phyloP scores from a whole-genome alignment of 2,329 filamentous ascomycete species.

The Orbilia ellipsospora region DNA sequence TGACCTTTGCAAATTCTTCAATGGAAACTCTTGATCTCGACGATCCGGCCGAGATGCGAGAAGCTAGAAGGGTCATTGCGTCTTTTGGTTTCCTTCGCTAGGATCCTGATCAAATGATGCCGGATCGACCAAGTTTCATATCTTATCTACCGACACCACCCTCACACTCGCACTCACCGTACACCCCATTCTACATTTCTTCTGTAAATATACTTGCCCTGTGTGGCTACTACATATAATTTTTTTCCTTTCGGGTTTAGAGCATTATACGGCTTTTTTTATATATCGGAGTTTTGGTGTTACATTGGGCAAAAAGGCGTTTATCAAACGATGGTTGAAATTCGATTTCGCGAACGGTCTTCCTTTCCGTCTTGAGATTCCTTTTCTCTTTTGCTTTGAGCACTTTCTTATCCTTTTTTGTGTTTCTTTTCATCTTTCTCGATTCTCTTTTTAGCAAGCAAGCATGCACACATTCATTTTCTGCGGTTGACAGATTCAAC shows the following conservation, averaged over 20 bases:
- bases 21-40: conserved; percentile 47
- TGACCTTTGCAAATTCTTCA: conserved; percentile 34
- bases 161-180: conserved; percentile 11
- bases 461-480: neutral
- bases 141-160: conserved; percentile 34
- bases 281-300: conserved; percentile 37
- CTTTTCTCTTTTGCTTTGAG: conserved; percentile 13
- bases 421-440: neutral
- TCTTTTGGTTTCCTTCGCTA: conserved; percentile 23
- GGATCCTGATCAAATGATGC: conserved; percentile 33
- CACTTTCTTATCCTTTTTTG: neutral
- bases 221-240: conserved; percentile 39
- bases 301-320: conserved; percentile 41
- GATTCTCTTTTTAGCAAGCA: too few species aligned
- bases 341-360: conserved; percentile 18
- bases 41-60: conserved; percentile 35
- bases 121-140: conserved; percentile 44
- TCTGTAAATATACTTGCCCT: conserved; percentile 39
- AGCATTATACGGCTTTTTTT: conserved; percentile 7
- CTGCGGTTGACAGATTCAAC: conserved; percentile 41
- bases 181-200: conserved; percentile 4
- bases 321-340: conserved; percentile 23
- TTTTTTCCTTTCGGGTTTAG: conserved; percentile 20
- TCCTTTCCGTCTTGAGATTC: conserved; percentile 15
- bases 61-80: conserved; percentile 23